phyloP scores from a whole-genome alignment of 1,139 yeast species.

The Groenewaldozyma auringiensis region DNA sequence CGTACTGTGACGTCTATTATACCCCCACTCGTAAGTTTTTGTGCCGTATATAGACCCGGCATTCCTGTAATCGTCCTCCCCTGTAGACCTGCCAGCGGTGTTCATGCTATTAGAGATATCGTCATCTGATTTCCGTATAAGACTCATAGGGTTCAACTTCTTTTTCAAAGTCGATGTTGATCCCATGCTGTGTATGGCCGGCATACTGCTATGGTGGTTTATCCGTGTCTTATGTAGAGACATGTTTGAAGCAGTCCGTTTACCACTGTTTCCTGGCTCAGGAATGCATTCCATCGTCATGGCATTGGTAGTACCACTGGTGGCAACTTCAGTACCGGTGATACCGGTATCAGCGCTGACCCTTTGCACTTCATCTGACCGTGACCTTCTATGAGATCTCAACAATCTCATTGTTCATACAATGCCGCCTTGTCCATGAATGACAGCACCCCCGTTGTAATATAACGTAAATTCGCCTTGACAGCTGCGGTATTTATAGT shows the following conservation, averaged over 20 bases:
- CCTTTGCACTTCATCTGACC: neutral
- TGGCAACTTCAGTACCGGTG: no score
- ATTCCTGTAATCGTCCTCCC: conserved; percentile 18
- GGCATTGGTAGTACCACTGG: no score
- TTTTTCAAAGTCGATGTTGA: neutral
- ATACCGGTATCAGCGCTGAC: neutral
- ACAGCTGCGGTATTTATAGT: no score
- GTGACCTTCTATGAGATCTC: neutral
- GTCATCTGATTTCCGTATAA: conserved; percentile 1
- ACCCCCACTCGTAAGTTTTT: conserved; percentile 30
- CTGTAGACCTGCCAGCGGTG: neutral
- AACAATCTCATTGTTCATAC: neutral
- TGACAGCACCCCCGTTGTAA: no score
- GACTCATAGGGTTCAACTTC: conserved; percentile 2
- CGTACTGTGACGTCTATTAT: conserved; percentile 7
- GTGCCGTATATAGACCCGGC: conserved; percentile 32
- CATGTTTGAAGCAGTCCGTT: no score
- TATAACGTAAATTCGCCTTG: no score
- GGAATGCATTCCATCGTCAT: no score
- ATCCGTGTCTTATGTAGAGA: no score
- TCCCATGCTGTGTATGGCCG: neutral
- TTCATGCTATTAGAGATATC: neutral
- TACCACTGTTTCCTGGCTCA: no score
- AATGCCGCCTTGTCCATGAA: no score
- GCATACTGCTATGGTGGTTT: neutral